Conservation (phyloP, 192 early-diverging fungal species). For the Phlyctochytrium planicorne region DNA sequence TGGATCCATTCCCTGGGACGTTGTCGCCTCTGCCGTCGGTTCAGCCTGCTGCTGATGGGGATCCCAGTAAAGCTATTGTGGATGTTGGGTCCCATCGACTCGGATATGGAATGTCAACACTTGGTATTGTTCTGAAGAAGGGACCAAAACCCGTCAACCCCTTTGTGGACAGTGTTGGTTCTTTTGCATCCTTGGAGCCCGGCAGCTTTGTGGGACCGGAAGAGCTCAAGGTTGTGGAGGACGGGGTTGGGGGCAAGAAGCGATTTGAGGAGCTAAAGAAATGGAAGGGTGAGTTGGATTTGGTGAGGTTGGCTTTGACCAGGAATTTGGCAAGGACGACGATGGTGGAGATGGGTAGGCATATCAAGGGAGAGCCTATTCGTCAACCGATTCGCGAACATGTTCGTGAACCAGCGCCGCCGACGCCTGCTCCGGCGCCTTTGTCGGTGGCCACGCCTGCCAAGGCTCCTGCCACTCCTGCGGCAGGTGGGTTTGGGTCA, state of each 20-base stretch:
- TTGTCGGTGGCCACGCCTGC: not conserved
- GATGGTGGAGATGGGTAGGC: slow-evolving; percentile 2
- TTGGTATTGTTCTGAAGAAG: not conserved
- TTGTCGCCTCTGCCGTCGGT: no score
- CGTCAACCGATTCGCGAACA: not conserved
- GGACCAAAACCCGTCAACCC: not conserved
- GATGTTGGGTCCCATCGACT: not conserved
- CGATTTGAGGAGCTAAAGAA: not conserved
- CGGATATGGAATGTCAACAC: not conserved
- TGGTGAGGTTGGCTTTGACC: slow-evolving; percentile 8
- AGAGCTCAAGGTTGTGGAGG: not conserved
- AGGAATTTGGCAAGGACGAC: slow-evolving; percentile 23
- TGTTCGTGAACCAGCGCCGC: not conserved
- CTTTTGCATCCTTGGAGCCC: not conserved
- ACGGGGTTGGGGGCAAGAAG: slow-evolving; percentile 1
- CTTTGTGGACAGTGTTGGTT: not conserved
- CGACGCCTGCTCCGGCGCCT: not conserved
- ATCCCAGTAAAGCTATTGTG: not conserved
- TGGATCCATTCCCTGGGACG: not conserved
- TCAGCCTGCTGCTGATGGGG: not conserved
- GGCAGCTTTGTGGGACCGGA: not conserved
- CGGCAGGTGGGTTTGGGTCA: no score
- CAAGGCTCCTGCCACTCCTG: not conserved
- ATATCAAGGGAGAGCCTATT: not conserved
- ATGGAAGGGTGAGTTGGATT: slow-evolving; percentile 5